Conservation (phyloP, 495 filamentous ascomycete genomes). For the Neurospora sp. region DNA sequence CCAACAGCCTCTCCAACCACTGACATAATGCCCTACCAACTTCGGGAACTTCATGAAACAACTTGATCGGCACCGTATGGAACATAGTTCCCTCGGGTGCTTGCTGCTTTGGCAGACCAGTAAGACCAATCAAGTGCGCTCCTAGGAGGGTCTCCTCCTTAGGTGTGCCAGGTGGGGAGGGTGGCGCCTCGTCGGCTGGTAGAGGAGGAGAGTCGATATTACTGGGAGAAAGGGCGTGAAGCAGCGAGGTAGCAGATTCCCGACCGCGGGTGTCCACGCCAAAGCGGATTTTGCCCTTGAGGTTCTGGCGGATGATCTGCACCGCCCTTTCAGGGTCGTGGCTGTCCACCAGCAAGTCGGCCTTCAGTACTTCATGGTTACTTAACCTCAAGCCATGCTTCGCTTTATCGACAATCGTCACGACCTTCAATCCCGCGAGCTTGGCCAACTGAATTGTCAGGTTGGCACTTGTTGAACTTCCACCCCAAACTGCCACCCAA, state of each 20-base stretch:
- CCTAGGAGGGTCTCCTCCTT: constrained; percentile 14
- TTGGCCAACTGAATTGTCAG: constrained; percentile 52
- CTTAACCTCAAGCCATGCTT: constrained; percentile 48
- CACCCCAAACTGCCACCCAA: constrained; percentile 63
- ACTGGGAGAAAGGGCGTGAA: constrained; percentile 32
- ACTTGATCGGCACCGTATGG: constrained; percentile 58
- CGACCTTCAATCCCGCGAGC: constrained; percentile 45
- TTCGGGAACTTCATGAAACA: constrained; percentile 50
- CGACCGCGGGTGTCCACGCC: constrained; percentile 52
- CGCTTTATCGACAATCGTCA: constrained; percentile 50
- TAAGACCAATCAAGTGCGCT: constrained; percentile 51
- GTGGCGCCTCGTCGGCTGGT: constrained; percentile 1
- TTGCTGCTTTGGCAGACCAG: constrained; percentile 47
- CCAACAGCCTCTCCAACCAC: constrained; percentile 52
- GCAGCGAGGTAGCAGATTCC: constrained; percentile 43
- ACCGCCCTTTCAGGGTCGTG: constrained; percentile 49
- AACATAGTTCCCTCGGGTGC: constrained; percentile 28
- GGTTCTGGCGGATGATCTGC: constrained; percentile 47
- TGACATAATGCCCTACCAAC: constrained; percentile 45
- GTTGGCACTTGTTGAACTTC: constrained; percentile 51
- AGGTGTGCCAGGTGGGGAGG: constrained; percentile 16
- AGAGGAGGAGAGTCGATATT: not conserved
- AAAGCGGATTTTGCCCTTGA: constrained; percentile 45
- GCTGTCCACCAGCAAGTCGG: constrained; percentile 52
- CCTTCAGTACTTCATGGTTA: constrained; percentile 30